These are phyloP conservation scores for Aspergillus hancockii DNA, from an alignment of 495 filamentous ascomycete species.

Conservation along the genomic window DNA sequence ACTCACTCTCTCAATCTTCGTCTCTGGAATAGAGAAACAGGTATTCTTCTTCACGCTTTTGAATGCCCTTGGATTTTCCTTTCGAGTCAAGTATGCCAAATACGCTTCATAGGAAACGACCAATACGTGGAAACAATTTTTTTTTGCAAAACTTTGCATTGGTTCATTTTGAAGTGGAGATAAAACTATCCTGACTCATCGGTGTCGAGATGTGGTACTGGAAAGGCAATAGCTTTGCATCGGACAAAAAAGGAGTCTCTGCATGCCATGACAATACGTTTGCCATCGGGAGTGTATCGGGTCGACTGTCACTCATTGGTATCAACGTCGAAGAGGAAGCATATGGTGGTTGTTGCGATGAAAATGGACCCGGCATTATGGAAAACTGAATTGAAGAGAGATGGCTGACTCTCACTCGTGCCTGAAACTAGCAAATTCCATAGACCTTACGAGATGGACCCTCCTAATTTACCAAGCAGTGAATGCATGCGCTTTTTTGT, in stretches of 20 bases:
- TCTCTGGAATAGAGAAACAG: not conserved
- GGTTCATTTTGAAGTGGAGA: not conserved
- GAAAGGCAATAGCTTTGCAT: not conserved
- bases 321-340: constrained; percentile 12
- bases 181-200: not conserved
- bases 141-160: not conserved
- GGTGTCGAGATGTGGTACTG: not conserved
- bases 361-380: no score
- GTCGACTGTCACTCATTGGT: not conserved
- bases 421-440: no score
- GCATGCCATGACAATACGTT: not conserved
- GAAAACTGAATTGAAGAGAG: no score
- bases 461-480: no score
- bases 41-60: not conserved
- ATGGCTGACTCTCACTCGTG: no score
- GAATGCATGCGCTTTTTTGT: no score
- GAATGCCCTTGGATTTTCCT: not conserved
- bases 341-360: no score
- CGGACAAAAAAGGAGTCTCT: not conserved
- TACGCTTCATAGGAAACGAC: not conserved
- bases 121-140: not conserved
- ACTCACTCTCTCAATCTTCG: not conserved
- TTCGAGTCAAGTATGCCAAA: not conserved
- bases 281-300: constrained; percentile 1
- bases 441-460: no score